phyloP scores from a whole-genome alignment of 139 green algal genomes.

The Tetraselmis chui region DNA sequence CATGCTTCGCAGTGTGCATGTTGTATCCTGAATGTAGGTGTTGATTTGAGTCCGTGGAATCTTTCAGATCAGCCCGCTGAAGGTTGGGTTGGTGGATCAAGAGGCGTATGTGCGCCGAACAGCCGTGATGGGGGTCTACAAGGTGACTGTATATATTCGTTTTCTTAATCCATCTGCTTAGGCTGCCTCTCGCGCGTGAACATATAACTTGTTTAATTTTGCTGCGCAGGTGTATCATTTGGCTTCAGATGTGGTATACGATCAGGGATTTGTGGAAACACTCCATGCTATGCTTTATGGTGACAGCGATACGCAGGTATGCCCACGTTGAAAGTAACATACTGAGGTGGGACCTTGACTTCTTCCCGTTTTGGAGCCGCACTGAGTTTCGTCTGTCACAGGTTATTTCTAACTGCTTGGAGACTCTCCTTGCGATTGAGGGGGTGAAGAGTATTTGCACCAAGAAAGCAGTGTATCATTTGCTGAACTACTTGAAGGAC shows the following conservation, averaged over 20 bases:
- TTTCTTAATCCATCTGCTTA: too few species aligned
- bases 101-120: slow-evolving; percentile 84
- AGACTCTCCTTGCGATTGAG: slow-evolving; percentile 29
- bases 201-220: too few species aligned
- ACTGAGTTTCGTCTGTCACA: too few species aligned
- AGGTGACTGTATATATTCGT: too few species aligned
- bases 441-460: slow-evolving; percentile 28
- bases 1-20: too few species aligned
- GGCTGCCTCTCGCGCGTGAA: too few species aligned
- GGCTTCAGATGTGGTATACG: slow-evolving; percentile 35
- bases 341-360: too few species aligned
- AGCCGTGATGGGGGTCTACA: slow-evolving; percentile 88
- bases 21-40: neutral
- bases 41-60: too few species aligned
- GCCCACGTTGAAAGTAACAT: too few species aligned
- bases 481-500: slow-evolving; percentile 76
- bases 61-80: neutral
- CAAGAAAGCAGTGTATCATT: slow-evolving; percentile 67
- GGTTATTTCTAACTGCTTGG: slow-evolving; percentile 85
- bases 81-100: slow-evolving; percentile 55
- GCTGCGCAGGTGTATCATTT: slow-evolving; percentile 59
- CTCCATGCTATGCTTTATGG: slow-evolving; percentile 55
- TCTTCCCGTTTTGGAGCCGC: too few species aligned
- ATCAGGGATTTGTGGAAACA: slow-evolving; percentile 50
- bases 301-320: slow-evolving; percentile 49